These are phyloP conservation scores for Rhizopogon parksii DNA, from an alignment of 1,284 basidiomycete genomes.

Conservation along the genomic window DNA sequence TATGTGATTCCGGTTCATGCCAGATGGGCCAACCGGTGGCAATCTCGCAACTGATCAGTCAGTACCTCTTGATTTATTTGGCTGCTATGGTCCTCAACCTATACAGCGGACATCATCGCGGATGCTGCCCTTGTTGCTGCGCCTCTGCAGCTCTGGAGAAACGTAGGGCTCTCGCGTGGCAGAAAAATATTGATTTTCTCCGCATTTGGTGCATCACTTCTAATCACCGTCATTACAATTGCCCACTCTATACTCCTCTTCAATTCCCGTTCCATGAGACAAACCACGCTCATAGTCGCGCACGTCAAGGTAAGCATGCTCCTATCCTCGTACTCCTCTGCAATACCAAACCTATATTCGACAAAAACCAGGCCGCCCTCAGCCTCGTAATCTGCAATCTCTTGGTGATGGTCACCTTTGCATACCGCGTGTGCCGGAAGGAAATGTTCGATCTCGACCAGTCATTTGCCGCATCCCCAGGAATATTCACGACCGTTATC, in stretches of 20 bases:
- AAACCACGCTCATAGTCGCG: constrained; percentile 17
- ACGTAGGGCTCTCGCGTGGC: constrained; percentile 10
- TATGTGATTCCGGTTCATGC: constrained; percentile 14
- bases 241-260: constrained; percentile 8
- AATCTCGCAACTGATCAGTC: constrained; percentile 17
- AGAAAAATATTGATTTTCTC: constrained; percentile 14
- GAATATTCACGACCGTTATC: constrained; percentile 9
- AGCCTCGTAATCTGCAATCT: constrained; percentile 24
- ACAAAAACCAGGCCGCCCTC: constrained; percentile 13
- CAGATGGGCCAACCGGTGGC: constrained; percentile 6
- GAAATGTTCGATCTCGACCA: constrained; percentile 3
- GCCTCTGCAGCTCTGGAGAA: constrained; percentile 14
- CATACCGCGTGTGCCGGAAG: constrained; percentile 15
- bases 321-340: background rate
- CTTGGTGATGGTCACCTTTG: constrained; percentile 21
- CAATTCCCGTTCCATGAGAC: background rate
- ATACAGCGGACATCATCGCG: constrained; percentile 14
- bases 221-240: constrained; percentile 18
- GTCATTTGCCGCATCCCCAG: background rate
- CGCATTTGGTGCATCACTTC: constrained; percentile 19
- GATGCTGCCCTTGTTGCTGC: constrained; percentile 17
- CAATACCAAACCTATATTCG: background rate
- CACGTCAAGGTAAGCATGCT: constrained; percentile 18
- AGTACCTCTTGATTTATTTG: background rate
- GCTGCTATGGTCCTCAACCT: constrained; percentile 4